phyloP scores from a whole-genome alignment of 2,329 filamentous ascomycete species.

The Penicillium sp. region DNA sequence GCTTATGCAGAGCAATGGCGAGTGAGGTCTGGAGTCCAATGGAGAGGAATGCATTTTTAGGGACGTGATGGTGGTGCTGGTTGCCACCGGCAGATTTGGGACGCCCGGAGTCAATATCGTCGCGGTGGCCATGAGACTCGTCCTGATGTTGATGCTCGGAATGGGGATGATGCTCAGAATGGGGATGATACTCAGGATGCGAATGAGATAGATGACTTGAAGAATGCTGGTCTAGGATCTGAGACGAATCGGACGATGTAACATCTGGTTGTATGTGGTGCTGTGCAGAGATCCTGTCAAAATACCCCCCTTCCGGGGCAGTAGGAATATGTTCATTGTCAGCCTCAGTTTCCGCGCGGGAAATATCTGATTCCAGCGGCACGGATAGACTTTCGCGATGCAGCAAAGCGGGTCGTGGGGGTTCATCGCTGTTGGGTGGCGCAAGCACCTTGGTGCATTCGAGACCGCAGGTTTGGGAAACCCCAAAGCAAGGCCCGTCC shows the following conservation, averaged over 20 bases:
- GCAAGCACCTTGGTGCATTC: conserved; percentile 49
- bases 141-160: background rate
- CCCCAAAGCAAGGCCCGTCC: conserved; percentile 53
- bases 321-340: background rate
- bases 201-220: background rate
- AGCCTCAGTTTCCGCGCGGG: conserved; percentile 1
- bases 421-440: conserved; percentile 12
- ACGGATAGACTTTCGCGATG: conserved; percentile 15
- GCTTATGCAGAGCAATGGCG: conserved; percentile 90
- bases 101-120: conserved; percentile 8
- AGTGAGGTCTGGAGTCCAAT: conserved; percentile 94
- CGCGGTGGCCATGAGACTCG: conserved; percentile 1
- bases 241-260: conserved; percentile 9
- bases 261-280: conserved; percentile 1
- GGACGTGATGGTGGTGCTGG: conserved; percentile 84
- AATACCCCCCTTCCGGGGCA: conserved; percentile 10
- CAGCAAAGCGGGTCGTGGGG: conserved; percentile 10
- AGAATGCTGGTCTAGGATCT: conserved; percentile 1
- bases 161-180: background rate
- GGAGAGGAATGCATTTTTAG: conserved; percentile 82
- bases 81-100: conserved; percentile 24
- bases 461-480: conserved; percentile 52
- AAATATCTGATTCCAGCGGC: conserved; percentile 13
- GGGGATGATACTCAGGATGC: background rate
- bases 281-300: conserved; percentile 11